A percentile compares a stretch with the other conserved stretches of the same genome.
Conservation (phyloP, 495 filamentous ascomycete genomes). For the Talaromyces liani region DNA sequence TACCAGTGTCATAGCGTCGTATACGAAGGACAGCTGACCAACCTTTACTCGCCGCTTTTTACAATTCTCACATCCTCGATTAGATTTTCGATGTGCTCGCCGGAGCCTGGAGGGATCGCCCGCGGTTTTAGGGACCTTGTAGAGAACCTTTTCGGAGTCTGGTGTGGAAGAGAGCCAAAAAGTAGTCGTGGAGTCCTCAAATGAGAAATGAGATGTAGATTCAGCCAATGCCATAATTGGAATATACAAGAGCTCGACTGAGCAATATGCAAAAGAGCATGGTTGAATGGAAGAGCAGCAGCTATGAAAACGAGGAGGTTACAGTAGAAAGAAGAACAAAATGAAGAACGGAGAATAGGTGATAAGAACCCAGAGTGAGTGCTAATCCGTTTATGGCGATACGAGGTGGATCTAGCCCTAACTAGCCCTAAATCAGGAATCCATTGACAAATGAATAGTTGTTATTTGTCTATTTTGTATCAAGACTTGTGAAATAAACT, state of each 20-base stretch:
- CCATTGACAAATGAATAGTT: no score
- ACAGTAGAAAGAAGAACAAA: background rate
- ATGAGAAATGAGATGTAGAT: background rate
- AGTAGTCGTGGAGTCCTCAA: background rate
- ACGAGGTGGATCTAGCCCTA: conserved; percentile 1
- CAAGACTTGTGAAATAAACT: no score
- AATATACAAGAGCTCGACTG: background rate
- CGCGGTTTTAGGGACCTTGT: background rate
- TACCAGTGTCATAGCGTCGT: background rate
- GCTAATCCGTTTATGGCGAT: conserved; percentile 1
- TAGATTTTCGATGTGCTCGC: conserved; percentile 48
- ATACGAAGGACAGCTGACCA: background rate
- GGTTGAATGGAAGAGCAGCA: background rate
- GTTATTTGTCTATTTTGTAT: no score
- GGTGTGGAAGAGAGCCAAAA: conserved; percentile 1
- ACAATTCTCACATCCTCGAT: conserved; percentile 49
- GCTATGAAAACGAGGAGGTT: background rate
- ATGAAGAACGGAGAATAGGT: background rate
- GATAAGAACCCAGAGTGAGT: background rate
- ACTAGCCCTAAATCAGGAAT: background rate
- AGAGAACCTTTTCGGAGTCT: background rate
- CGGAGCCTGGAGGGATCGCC: conserved; percentile 10
- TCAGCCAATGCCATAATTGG: background rate
- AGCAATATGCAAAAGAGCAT: background rate
- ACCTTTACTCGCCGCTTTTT: conserved; percentile 52